Evolutionary conservation across 2,329 filamentous ascomycete species (phyloP).

Genomic region (Aspergillus nomiae): DNA sequence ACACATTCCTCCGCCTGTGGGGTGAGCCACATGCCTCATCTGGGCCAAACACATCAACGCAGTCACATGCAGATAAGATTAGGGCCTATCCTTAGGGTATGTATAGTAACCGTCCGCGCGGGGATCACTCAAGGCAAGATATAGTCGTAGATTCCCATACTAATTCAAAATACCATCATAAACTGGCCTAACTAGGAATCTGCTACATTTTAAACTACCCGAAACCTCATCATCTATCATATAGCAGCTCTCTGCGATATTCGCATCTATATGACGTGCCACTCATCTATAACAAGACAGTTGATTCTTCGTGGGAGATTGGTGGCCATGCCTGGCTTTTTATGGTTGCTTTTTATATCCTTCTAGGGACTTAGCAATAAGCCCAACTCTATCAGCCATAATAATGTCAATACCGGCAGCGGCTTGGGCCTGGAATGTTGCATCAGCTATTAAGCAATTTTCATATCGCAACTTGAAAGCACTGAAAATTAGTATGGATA

Average conservation of each 20-base stretch:
- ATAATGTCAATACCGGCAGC: slow-evolving; percentile 25
- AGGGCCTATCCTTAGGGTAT: background rate
- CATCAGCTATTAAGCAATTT: slow-evolving; percentile 14
- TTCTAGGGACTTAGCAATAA: slow-evolving; percentile 18
- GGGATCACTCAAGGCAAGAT: background rate
- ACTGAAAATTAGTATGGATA: background rate
- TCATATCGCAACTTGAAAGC: background rate
- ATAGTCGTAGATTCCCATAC: too few species aligned
- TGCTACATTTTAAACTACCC: too few species aligned
- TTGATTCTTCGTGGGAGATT: too few species aligned
- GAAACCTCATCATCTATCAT: too few species aligned
- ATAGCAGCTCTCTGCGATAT: too few species aligned
- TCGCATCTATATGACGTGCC: too few species aligned
- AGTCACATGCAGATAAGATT: slow-evolving; percentile 9
- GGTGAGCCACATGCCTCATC: slow-evolving; percentile 2
- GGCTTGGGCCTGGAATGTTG: slow-evolving; percentile 18
- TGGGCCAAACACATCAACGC: background rate
- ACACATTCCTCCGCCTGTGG: background rate
- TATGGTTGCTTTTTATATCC: background rate
- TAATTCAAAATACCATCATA: too few species aligned
- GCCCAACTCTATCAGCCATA: slow-evolving; percentile 23
- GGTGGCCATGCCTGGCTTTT: background rate
- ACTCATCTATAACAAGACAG: too few species aligned
- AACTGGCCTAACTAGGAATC: too few species aligned
- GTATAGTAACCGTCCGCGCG: background rate